These are phyloP conservation scores for Mesostigma viride DNA, from an alignment of 139 green algal species.

Conservation along the genomic window DNA sequence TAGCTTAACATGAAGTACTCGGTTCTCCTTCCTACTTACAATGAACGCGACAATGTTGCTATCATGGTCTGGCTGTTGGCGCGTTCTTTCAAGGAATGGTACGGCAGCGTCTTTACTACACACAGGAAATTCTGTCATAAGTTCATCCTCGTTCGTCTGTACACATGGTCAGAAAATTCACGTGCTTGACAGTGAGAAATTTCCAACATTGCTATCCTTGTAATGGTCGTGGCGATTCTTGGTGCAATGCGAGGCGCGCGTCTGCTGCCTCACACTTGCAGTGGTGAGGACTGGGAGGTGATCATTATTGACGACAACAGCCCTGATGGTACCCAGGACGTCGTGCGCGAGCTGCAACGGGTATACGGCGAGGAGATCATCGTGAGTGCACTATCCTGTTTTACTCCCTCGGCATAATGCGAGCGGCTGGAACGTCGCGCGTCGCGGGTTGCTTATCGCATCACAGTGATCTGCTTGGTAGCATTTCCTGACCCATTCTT, in stretches of 20 bases:
- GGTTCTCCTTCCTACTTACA: conserved; percentile 93
- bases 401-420: too few species aligned
- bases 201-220: not conserved
- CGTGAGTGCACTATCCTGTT: too few species aligned
- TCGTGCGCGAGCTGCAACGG: conserved; percentile 49
- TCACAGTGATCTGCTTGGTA: too few species aligned
- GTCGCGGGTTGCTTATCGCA: too few species aligned
- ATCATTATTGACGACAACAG: conserved; percentile 89
- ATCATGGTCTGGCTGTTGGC: conserved; percentile 70
- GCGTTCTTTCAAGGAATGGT: too few species aligned
- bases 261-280: not conserved
- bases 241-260: not conserved
- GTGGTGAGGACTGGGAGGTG: conserved; percentile 57
- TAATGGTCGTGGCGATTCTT: not conserved
- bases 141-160: too few species aligned
- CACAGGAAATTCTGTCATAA: too few species aligned
- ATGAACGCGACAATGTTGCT: conserved; percentile 82
- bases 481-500: too few species aligned
- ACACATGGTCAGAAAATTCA: too few species aligned
- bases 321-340: conserved; percentile 79
- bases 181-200: not conserved
- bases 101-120: too few species aligned
- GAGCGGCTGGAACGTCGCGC: too few species aligned
- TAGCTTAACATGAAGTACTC: too few species aligned
- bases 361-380: conserved; percentile 51